Evolutionary conservation across 495 filamentous ascomycete species (phyloP).

Genomic region (Aspergillus sclerotioniger): DNA sequence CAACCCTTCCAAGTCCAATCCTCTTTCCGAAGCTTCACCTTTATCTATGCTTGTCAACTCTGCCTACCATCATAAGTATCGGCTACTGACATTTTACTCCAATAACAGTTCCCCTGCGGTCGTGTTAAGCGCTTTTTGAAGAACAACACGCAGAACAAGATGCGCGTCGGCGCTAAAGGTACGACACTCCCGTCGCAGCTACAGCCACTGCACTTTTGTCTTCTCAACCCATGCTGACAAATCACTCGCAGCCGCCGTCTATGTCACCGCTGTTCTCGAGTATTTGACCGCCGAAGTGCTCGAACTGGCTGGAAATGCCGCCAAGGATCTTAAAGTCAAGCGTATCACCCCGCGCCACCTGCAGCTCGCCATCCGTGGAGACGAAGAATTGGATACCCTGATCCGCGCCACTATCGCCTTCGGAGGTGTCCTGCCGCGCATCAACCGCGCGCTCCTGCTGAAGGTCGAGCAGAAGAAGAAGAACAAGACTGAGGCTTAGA

Average conservation of each 20-base stretch:
- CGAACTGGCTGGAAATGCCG: conserved; percentile 95
- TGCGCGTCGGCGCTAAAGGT: conserved; percentile 98
- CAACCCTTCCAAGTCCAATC: background rate
- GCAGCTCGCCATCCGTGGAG: conserved; percentile 96
- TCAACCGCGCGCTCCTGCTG: conserved; percentile 94
- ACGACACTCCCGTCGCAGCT: conserved; percentile 13
- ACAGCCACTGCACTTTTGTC: background rate
- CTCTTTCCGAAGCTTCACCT: background rate
- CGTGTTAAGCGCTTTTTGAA: conserved; percentile 99
- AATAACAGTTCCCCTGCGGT: conserved; percentile 95
- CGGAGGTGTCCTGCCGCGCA: conserved; percentile 96
- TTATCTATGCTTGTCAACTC: background rate
- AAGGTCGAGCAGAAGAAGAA: conserved; percentile 99
- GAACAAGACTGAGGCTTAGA: conserved; percentile 59
- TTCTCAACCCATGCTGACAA: conserved; percentile 11
- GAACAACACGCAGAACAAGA: conserved; percentile 99
- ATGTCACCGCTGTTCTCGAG: conserved; percentile 96
- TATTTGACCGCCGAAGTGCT: conserved; percentile 98
- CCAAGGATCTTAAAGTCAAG: conserved; percentile 99
- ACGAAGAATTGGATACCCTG: conserved; percentile 96
- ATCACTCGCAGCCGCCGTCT: conserved; percentile 71
- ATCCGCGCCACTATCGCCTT: conserved; percentile 98
- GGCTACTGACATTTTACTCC: conserved; percentile 16
- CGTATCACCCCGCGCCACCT: conserved; percentile 98
- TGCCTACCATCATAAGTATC: background rate